Evolutionary conservation across 2,329 filamentous ascomycete genomes (phyloP), one percentile per base, ranked within the genome.

Genomic region (Parastagonospora nodorum): DNA sequence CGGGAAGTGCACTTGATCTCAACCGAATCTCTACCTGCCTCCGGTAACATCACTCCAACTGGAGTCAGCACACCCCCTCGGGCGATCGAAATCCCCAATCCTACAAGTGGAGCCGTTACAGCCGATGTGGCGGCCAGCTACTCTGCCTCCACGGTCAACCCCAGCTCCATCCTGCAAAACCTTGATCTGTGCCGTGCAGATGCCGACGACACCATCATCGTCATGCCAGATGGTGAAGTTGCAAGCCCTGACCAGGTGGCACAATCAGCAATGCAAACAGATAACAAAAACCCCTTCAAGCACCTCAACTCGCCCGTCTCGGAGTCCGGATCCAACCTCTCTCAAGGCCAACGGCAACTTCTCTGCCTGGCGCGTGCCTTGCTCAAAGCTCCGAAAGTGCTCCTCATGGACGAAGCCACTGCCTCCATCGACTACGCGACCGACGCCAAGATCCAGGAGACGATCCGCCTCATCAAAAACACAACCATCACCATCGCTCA

Each of bases 331-430:
- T 88, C 88, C 56, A 99, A 99, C 67, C 82, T 99, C 9, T 97
- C 93, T 0, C 94, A 99, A 74, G 94, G 94, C 40, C 94, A 99
- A 73, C 87, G 94, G 7, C 94, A 99, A 74, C 87, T 99, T 8
- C 80, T 99, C 48, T 99, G 94, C 70, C 85, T 99, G 8, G 94
- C 93, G 0, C 88, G 94, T 48, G 94, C 94, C 0, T 85, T 99
- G 61, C 87, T 99, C 57, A 97, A 96, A 76, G 84, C 85, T 30
- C 92, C 94, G 0, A 92, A 89, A 58, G 92, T 99, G 1, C 80
- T 99, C n/a, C 88, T 99, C 68, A 97, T 99, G 94, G 94, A 99
- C 74, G 94, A 99, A 78, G 94, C 94, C 0, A 99, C 94, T 0
- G 94, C 94, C 0, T 96, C 90, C 0, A 97, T 99, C 67, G 94